Conservation (phyloP, 805 yeast species). For the Debaryomyces maramus region DNA sequence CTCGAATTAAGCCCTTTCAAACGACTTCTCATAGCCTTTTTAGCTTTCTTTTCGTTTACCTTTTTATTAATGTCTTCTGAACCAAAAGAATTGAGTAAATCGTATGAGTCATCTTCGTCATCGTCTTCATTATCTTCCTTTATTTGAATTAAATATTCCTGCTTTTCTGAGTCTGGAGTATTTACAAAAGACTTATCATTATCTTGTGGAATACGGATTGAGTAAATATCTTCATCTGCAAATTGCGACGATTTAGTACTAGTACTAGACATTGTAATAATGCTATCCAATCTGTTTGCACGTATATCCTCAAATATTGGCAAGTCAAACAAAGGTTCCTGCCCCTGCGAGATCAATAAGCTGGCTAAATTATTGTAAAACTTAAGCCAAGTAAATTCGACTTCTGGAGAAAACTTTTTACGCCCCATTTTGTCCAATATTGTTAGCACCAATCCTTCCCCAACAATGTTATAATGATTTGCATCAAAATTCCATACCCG, state of each 20-base stretch:
- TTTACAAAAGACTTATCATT: no score
- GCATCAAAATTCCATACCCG: slow-evolving; percentile 18
- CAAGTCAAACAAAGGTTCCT: background rate
- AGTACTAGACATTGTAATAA: background rate
- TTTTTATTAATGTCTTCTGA: background rate
- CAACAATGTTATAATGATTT: slow-evolving; percentile 15
- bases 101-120: slow-evolving; percentile 16
- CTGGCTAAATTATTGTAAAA: slow-evolving; percentile 8
- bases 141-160: background rate
- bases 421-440: slow-evolving; percentile 11
- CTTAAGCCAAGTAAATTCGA: slow-evolving; percentile 10
- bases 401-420: slow-evolving; percentile 8
- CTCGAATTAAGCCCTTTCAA: no score
- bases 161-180: background rate
- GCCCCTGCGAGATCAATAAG: background rate
- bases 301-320: background rate
- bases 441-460: slow-evolving; percentile 17
- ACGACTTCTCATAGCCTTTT: no score
- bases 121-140: background rate
- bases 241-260: background rate
- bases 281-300: background rate
- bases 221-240: slow-evolving; percentile 1
- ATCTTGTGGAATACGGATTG: no score
- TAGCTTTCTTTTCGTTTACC: background rate
- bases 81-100: slow-evolving; percentile 18